A percentile compares a stretch with the other conserved stretches of the same genome.
phyloP scores from a whole-genome alignment of 2,329 filamentous ascomycete genomes.

The Exutisphaerella laricina region DNA sequence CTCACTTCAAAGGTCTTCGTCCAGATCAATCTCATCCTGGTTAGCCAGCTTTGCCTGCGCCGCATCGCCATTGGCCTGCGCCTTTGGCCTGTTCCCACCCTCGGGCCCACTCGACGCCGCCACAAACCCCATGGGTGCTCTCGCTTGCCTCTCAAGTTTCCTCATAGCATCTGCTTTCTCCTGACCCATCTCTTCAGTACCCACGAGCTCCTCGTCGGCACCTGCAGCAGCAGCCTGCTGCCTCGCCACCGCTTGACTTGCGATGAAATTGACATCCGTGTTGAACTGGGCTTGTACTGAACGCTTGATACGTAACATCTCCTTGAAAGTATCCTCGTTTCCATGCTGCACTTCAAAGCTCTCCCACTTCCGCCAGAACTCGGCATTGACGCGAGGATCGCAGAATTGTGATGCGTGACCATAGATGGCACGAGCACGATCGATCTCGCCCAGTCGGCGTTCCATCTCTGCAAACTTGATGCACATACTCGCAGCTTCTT shows the following conservation, averaged over 20 bases:
- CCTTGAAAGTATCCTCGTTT: constrained; percentile 98
- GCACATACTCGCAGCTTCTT: constrained; percentile 94
- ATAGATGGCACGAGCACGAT: constrained; percentile 90
- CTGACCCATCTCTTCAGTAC: constrained; percentile 39
- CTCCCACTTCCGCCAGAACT: constrained; percentile 97
- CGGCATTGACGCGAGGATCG: constrained; percentile 82
- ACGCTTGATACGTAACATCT: constrained; percentile 96
- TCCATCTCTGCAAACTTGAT: constrained; percentile 99
- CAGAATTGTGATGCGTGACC: constrained; percentile 96
- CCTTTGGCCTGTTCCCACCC: constrained; percentile 27
- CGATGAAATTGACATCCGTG: constrained; percentile 98
- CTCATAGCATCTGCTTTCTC: constrained; percentile 76
- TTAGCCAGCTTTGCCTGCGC: constrained; percentile 20
- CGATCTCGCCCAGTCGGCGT: constrained; percentile 83
- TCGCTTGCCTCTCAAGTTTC: constrained; percentile 78
- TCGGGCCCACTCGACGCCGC: constrained; percentile 61
- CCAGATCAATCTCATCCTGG: constrained; percentile 33
- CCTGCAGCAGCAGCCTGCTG: constrained; percentile 49
- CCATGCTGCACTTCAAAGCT: constrained; percentile 95
- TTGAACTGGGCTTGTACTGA: constrained; percentile 98
- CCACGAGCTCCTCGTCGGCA: constrained; percentile 40
- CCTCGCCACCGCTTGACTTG: constrained; percentile 84
- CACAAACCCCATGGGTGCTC: constrained; percentile 85
- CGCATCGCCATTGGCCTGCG: constrained; percentile 10
- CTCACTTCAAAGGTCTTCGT: constrained; percentile 28